phyloP scores from a whole-genome alignment of 176 grass and related monocot genomes.

The Eleusine coracana region DNA sequence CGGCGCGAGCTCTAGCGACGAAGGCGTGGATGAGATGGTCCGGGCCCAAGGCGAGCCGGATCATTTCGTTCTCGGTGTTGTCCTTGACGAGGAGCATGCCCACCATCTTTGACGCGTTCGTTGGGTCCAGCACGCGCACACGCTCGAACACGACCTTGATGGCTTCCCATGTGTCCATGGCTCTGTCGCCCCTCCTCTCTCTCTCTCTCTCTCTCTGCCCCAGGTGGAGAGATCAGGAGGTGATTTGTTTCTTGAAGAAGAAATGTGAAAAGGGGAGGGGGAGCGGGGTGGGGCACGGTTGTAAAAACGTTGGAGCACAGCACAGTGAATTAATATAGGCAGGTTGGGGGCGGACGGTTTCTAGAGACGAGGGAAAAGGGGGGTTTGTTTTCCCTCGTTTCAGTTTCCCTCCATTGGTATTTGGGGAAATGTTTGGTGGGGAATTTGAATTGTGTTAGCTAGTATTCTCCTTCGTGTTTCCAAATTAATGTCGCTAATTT shows the following conservation, averaged over 20 bases:
- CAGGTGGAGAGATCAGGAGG: neutral
- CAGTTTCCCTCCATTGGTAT: slow-evolving; percentile 14
- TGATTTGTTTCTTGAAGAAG: neutral
- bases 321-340: slow-evolving; percentile 29
- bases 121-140: slow-evolving; percentile 64
- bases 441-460: neutral
- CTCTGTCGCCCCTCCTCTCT: no score
- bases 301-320: neutral
- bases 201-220: neutral
- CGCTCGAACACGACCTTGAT: slow-evolving; percentile 73
- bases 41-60: slow-evolving; percentile 78
- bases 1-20: slow-evolving; percentile 54
- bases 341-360: neutral
- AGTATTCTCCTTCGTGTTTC: no score
- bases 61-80: slow-evolving; percentile 72
- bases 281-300: slow-evolving; percentile 14
- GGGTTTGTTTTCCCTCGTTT: neutral
- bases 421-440: neutral
- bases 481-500: no score
- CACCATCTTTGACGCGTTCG: slow-evolving; percentile 77
- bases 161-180: slow-evolving; percentile 78
- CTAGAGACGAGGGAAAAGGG: neutral
- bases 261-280: neutral
- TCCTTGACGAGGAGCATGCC: slow-evolving; percentile 72
- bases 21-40: slow-evolving; percentile 66